A percentile compares a stretch with the other conserved stretches of the same genome.
These are phyloP conservation scores for Darksidea phi DNA, from an alignment of 495 filamentous ascomycete species.

Conservation along the genomic window DNA sequence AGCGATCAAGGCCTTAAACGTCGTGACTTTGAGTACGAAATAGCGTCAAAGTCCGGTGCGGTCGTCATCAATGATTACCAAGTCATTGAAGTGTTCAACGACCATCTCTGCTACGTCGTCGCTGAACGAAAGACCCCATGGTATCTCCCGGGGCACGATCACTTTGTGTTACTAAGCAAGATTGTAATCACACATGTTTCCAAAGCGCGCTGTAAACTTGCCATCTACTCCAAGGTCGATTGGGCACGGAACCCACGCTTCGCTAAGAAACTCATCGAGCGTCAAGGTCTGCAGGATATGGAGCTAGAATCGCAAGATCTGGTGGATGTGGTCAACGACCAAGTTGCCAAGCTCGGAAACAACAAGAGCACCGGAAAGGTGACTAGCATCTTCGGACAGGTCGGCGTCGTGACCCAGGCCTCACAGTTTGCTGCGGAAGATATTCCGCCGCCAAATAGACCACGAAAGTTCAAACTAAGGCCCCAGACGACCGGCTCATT, in stretches of 20 bases:
- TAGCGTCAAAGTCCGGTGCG: conserved; percentile 13
- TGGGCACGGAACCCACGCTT: conserved; percentile 69
- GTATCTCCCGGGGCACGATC: conserved; percentile 78
- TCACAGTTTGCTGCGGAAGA: conserved; percentile 60
- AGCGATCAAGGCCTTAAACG: conserved; percentile 66
- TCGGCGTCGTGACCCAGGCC: conserved; percentile 69
- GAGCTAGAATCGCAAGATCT: conserved; percentile 82
- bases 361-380: conserved; percentile 87
- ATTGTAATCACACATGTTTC: conserved; percentile 90
- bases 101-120: conserved; percentile 93
- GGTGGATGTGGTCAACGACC: conserved; percentile 78
- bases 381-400: conserved; percentile 81
- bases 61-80: conserved; percentile 73
- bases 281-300: conserved; percentile 76
- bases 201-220: conserved; percentile 88
- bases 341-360: conserved; percentile 76
- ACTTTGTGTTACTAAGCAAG: conserved; percentile 83
- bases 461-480: conserved; percentile 58
- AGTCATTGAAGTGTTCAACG: conserved; percentile 85
- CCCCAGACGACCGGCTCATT: conserved; percentile 67
- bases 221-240: conserved; percentile 81
- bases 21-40: conserved; percentile 71
- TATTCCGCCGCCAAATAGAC: conserved; percentile 44
- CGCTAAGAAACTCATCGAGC: conserved; percentile 71
- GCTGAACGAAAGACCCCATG: conserved; percentile 85